These are phyloP conservation scores for Geotrichum histeridarum DNA, from an alignment of 1,139 yeast species.

Conservation along the genomic window DNA sequence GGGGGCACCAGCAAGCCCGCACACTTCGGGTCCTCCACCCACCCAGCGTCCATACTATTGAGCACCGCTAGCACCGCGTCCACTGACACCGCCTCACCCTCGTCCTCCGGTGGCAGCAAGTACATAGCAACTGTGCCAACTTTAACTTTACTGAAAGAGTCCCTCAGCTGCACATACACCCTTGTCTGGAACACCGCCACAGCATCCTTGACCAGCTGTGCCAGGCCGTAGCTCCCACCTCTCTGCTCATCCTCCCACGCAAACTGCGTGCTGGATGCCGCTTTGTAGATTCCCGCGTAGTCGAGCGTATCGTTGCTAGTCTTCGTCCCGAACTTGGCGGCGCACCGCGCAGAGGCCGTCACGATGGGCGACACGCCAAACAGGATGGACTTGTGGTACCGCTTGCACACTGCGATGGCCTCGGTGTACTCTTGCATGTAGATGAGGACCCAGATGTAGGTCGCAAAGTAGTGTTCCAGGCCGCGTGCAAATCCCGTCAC, in stretches of 20 bases:
- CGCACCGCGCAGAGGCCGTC: constrained; percentile 5
- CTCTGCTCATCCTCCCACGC: constrained; percentile 9
- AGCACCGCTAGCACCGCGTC: constrained; percentile 12
- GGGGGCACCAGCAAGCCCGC: constrained; percentile 11
- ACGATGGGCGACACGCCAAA: constrained; percentile 12
- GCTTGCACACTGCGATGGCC: constrained; percentile 3
- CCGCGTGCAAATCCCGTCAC: constrained; percentile 9
- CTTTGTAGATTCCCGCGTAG: constrained; percentile 7
- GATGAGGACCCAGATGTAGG: constrained; percentile 15
- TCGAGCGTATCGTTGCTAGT: constrained; percentile 11
- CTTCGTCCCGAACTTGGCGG: not conserved
- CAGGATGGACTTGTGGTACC: constrained; percentile 8
- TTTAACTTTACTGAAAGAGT: constrained; percentile 6
- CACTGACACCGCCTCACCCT: not conserved
- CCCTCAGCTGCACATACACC: constrained; percentile 12
- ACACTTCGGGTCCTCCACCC: constrained; percentile 1
- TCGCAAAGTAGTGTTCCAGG: constrained; percentile 15
- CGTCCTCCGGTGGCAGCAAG: constrained; percentile 8
- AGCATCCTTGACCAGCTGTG: constrained; percentile 13
- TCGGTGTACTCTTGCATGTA: constrained; percentile 13
- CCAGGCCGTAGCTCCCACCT: constrained; percentile 14
- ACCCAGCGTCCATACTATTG: constrained; percentile 11
- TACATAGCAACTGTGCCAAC: constrained; percentile 9
- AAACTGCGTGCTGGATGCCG: not conserved
- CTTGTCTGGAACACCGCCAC: constrained; percentile 5